Base-by-base conservation (phyloP, 73 alveolate species). In the Breviolum minutum region DNA sequence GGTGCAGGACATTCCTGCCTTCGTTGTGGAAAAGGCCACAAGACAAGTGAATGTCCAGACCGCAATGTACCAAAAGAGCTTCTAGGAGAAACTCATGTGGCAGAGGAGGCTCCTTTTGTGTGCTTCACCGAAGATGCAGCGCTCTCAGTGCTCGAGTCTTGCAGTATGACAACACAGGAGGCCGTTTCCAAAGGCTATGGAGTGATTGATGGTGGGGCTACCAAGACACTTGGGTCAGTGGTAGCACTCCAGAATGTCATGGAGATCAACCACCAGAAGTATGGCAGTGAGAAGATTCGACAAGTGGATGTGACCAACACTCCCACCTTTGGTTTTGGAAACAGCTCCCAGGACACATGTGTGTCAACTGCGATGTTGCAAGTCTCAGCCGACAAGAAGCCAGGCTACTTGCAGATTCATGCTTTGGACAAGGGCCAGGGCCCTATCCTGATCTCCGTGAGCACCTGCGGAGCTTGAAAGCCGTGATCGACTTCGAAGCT, bases 391-490 rank as follows among this genome's bases (percentile, higher is more conserved):
- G 80, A 30, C 8, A 30, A 70, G 8, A 8, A 16, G 30, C 13
- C 6, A 16, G 80, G 80, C 6, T 9, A 11, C 80, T 30, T 70
- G 14, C 80, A 70, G 24, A 30, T 70, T 17, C 80, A 70, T 70
- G 80, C 80, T 6, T 30, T 70, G 30, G 80, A 70, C 8, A 30
- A 70, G 27, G 80, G 80, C 14, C 80, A 70, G 14, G 80, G 80
- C 14, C 80, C 80, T 8, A 30, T 70, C 82, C 54, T 73, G 48
- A 73, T 73, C 29, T 73, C 82, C 82, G n/a, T 73, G 4, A 40
- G n/a, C 82, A 73, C 82, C 60, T 73, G 29, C 82, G 82, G 40
- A 73, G n/a, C 54, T 73, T 73, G 82, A 73, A 73, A 40, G 82
- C 82, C 11, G 40, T 73, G 48, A 73, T 73, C 8, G 82, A 73